Evolutionary conservation across 805 yeast species (phyloP), one percentile per base, ranked within the genome.

Genomic region (Cyberlindnera maritima): DNA sequence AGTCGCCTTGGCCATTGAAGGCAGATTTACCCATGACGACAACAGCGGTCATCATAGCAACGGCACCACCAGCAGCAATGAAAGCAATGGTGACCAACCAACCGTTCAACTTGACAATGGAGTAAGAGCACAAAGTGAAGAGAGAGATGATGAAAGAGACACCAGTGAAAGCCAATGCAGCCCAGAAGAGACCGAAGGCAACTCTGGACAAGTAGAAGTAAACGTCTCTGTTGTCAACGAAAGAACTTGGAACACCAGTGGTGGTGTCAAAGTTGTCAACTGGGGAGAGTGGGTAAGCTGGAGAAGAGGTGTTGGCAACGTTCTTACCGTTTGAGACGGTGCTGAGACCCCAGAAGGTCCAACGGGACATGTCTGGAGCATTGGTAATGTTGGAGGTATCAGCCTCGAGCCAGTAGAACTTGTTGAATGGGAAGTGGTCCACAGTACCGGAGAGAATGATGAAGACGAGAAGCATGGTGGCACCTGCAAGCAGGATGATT

Each of bases 311-410:
- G 13, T 49, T 33, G 58, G 80, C 74, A 4, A 62, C 43, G 48
- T 67, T 62, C 48, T 65, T 74, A 39, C 49, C 45, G 25, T 57
- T 57, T 15, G 46, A 49, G 43, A 71, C 71, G 41, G 70, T 70
- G 64, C 88, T 82, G 39, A 84, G 75, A 56, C 92, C 91, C 92
- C 92, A 86, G 70, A 80, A 85, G 2, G 91, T 84, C 91, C 91
- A 86, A 58, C 87, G 80, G n/a, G 88, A 70, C 41, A 70, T 58
- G 32, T 63, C 64, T 19, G 71, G 64, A 8, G 85, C 84, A 37
- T 71, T 63, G 3, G 70, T 50, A 47, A 84, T 79, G 39, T 62
- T 62, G 2, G 80, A 66, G 41, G 92, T 85, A 60, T 85, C 83
- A 41, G 83, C 91, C 63, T 77, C 70, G 32, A 86, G 60, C 88